Evolutionary conservation across 305 asterid species (phyloP).

Genomic region (Solanum hybrid): DNA sequence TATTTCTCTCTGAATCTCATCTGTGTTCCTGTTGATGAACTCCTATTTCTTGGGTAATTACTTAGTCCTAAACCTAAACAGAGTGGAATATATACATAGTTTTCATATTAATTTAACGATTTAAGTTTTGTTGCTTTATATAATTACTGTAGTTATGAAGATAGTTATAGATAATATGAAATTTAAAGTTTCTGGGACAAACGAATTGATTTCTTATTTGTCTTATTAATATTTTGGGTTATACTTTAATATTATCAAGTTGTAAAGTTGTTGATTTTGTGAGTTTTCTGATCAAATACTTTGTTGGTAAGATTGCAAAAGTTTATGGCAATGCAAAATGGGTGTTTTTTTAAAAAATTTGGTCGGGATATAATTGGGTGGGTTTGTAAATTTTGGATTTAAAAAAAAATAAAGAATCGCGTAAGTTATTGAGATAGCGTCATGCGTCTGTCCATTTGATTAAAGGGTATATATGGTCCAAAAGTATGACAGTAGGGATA

Average conservation of each 20-base stretch:
- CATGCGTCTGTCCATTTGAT: background rate
- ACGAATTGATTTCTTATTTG: background rate
- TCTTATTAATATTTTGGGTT: background rate
- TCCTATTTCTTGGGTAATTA: background rate
- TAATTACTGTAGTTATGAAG: background rate
- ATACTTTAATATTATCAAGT: background rate
- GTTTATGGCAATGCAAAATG: background rate
- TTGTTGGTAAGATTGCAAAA: background rate
- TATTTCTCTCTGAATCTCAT: constrained; percentile 74
- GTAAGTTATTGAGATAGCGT: background rate
- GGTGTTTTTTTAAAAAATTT: no score
- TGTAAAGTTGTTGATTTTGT: background rate
- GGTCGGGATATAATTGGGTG: background rate
- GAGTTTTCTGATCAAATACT: background rate
- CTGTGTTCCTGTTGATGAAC: background rate
- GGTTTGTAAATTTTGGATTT: background rate
- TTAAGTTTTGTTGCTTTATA: background rate
- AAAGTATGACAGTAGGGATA: background rate
- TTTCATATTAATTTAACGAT: background rate
- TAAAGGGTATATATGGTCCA: background rate
- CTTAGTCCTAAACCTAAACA: background rate
- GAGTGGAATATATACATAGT: background rate
- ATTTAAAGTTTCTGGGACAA: background rate
- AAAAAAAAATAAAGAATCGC: no score
- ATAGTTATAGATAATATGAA: background rate